These are phyloP conservation scores for Candida takata DNA, from an alignment of 805 yeast genomes.

Conservation along the genomic window DNA sequence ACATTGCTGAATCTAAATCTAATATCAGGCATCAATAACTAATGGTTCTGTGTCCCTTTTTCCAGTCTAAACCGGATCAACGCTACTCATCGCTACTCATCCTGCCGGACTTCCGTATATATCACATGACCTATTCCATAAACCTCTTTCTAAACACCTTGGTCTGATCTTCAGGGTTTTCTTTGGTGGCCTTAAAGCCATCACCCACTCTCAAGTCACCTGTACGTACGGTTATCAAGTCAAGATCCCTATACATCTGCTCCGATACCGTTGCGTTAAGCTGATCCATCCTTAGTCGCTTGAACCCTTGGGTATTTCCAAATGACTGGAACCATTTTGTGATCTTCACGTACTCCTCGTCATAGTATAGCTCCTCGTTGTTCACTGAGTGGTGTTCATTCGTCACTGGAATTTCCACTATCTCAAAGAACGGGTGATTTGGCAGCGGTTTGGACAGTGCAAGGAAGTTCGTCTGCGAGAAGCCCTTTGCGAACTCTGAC, in stretches of 20 bases:
- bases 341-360: conserved; percentile 17
- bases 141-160: conserved; percentile 1
- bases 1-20: too few relatives aligned
- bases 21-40: too few relatives aligned
- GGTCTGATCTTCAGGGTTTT: conserved; percentile 15
- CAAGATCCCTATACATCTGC: conserved; percentile 16
- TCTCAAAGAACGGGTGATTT: conserved; percentile 48
- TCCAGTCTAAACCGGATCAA: too few relatives aligned
- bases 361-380: conserved; percentile 10
- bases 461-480: conserved; percentile 43
- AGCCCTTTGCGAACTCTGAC: conserved; percentile 10
- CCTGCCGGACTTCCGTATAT: too few relatives aligned
- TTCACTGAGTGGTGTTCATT: conserved; percentile 11
- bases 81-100: too few relatives aligned
- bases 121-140: not conserved
- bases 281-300: conserved; percentile 10
- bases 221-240: conserved; percentile 1
- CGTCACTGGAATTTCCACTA: conserved; percentile 36
- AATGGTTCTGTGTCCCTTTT: too few relatives aligned
- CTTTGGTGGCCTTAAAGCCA: conserved; percentile 9
- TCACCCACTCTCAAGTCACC: conserved; percentile 5
- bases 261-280: conserved; percentile 6
- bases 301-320: conserved; percentile 8
- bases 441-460: conserved; percentile 86
- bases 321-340: conserved; percentile 15